Evolutionary conservation across 148 eudicot species (phyloP).

Genomic region (Vaccinium vitisidaea): DNA sequence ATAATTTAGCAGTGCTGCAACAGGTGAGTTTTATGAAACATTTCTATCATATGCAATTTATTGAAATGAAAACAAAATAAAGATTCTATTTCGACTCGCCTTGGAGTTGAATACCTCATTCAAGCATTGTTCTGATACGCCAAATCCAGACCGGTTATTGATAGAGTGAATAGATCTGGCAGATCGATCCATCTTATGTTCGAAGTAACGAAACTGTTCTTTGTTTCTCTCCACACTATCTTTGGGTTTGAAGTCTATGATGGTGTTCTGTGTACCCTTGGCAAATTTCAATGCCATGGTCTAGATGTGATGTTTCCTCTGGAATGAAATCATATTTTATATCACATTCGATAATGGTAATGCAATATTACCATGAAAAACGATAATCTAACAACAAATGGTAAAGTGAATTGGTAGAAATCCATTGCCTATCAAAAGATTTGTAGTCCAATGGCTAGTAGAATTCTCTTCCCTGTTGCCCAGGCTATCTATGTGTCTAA

Average conservation of each 20-base stretch:
- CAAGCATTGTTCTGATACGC: background rate
- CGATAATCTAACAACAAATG: background rate
- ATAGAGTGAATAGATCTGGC: background rate
- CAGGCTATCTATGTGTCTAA: background rate
- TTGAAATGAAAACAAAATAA: background rate
- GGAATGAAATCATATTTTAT: background rate
- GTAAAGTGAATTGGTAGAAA: background rate
- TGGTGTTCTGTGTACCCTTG: background rate
- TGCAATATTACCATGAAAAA: background rate
- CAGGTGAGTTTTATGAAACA: constrained; percentile 41
- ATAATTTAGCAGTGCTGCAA: constrained; percentile 66
- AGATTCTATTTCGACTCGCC: background rate
- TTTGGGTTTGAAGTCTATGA: background rate
- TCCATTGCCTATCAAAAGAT: background rate
- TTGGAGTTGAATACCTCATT: background rate
- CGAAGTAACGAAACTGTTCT: background rate
- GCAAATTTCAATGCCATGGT: background rate
- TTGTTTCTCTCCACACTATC: background rate
- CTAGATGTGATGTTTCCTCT: background rate
- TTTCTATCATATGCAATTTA: background rate
- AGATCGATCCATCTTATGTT: background rate
- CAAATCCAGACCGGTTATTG: background rate
- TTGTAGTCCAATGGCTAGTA: background rate
- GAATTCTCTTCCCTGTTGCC: background rate
- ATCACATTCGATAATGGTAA: background rate